Percentiles rank a stretch among this genome's conserved stretches.
Conservation (phyloP, 495 filamentous ascomycete genomes). For the Apodospora peruviana region DNA sequence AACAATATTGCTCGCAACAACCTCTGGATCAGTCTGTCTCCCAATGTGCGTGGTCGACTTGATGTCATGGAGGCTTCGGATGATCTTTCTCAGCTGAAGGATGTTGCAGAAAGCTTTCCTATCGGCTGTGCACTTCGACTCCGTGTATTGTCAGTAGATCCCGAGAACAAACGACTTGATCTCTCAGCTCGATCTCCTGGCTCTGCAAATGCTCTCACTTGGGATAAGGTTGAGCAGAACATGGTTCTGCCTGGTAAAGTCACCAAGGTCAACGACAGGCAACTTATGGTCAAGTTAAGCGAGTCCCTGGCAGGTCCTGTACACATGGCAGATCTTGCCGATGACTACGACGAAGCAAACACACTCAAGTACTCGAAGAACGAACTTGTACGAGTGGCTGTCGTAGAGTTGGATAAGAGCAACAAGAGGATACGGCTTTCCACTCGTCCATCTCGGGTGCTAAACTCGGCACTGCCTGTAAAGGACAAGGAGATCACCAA, state of each 20-base stretch:
- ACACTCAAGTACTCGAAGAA: constrained; percentile 62
- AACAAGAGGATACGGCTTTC: constrained; percentile 83
- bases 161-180: constrained; percentile 69
- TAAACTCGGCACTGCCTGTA: constrained; percentile 79
- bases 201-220: constrained; percentile 50
- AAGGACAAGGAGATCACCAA: constrained; percentile 73
- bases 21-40: constrained; percentile 85
- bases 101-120: constrained; percentile 79
- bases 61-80: constrained; percentile 77
- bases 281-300: constrained; percentile 79
- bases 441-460: constrained; percentile 75
- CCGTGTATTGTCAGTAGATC: constrained; percentile 69
- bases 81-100: constrained; percentile 67
- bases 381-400: constrained; percentile 76
- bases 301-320: constrained; percentile 68
- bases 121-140: constrained; percentile 78
- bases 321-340: constrained; percentile 69
- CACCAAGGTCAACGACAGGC: constrained; percentile 77
- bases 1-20: constrained; percentile 76
- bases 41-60: constrained; percentile 83
- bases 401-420: constrained; percentile 70
- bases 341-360: constrained; percentile 75
- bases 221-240: constrained; percentile 63
- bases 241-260: constrained; percentile 79
- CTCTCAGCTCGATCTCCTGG: constrained; percentile 62